Conservation (phyloP, 495 filamentous ascomycete genomes). For the Penicillium parvum region DNA sequence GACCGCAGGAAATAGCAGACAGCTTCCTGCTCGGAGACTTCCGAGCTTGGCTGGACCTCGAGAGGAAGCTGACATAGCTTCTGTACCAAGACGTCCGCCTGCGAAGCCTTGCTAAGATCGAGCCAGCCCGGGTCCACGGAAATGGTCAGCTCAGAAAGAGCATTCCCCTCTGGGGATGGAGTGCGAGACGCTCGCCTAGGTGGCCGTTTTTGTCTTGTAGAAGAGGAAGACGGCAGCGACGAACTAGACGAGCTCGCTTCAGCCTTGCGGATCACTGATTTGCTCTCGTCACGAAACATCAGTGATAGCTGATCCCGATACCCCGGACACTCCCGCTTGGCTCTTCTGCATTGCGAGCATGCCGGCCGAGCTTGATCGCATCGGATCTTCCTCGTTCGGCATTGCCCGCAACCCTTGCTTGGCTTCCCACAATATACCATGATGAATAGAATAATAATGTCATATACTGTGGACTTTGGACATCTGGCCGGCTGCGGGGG, state of each 20-base stretch:
- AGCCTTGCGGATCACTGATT: constrained; percentile 61
- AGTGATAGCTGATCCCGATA: constrained; percentile 66
- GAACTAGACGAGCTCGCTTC: constrained; percentile 33
- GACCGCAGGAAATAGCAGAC: constrained; percentile 42
- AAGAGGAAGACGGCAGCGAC: neutral
- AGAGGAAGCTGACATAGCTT: constrained; percentile 11
- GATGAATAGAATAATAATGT: neutral
- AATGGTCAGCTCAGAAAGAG: constrained; percentile 1
- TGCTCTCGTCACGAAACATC: constrained; percentile 71
- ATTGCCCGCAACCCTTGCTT: constrained; percentile 69
- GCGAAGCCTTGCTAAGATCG: constrained; percentile 19
- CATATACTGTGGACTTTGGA: too few species aligned
- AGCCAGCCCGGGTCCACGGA: constrained; percentile 11
- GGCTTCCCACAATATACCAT: constrained; percentile 78
- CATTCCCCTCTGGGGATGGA: constrained; percentile 21
- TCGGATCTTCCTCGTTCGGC: constrained; percentile 60
- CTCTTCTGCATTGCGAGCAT: constrained; percentile 66
- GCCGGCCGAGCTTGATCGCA: constrained; percentile 62
- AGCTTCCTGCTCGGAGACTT: constrained; percentile 33
- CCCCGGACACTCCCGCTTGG: constrained; percentile 61
- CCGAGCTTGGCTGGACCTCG: constrained; percentile 20
- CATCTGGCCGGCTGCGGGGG: neutral
- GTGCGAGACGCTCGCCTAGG: constrained; percentile 11
- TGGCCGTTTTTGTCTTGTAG: constrained; percentile 8
- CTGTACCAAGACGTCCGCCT: constrained; percentile 2